Conservation (phyloP, 2,329 filamentous ascomycete species). For the Raffaelea ambrosiae region DNA sequence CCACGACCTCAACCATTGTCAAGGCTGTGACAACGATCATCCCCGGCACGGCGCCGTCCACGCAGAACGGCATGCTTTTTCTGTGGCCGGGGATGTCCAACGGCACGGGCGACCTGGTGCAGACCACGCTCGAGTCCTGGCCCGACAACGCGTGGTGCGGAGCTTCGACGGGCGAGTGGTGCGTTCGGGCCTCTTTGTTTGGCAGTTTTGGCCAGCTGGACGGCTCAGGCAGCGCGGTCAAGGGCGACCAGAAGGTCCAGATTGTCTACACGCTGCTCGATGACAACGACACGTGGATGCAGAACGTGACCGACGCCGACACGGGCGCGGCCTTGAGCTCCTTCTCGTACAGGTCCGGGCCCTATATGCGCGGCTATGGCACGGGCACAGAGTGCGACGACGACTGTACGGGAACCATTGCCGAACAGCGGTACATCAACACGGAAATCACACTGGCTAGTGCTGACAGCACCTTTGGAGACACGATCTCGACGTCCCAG, state of each 20-base stretch:
- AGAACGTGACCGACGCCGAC: no score
- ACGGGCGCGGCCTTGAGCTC: no score
- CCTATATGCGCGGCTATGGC: background rate
- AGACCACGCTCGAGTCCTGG: background rate
- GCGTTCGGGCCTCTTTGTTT: no score
- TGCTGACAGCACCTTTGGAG: background rate
- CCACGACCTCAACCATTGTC: background rate
- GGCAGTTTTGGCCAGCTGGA: background rate
- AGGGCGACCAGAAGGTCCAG: no score
- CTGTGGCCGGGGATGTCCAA: constrained; percentile 2
- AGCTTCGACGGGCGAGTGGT: no score
- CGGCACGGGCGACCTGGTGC: constrained; percentile 1
- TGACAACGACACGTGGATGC: no score
- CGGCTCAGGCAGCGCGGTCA: no score
- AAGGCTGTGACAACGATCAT: background rate
- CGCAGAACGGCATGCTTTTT: background rate
- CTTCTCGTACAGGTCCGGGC: no score
- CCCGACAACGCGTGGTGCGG: no score
- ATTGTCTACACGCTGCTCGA: no score
- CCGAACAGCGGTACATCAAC: background rate
- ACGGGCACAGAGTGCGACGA: constrained; percentile 1
- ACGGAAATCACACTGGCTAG: background rate
- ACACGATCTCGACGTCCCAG: background rate
- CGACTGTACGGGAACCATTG: background rate
- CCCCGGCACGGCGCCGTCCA: background rate